These are phyloP conservation scores for Eutrema yunnanense DNA, from an alignment of 345 rosid genomes.

Conservation along the genomic window DNA sequence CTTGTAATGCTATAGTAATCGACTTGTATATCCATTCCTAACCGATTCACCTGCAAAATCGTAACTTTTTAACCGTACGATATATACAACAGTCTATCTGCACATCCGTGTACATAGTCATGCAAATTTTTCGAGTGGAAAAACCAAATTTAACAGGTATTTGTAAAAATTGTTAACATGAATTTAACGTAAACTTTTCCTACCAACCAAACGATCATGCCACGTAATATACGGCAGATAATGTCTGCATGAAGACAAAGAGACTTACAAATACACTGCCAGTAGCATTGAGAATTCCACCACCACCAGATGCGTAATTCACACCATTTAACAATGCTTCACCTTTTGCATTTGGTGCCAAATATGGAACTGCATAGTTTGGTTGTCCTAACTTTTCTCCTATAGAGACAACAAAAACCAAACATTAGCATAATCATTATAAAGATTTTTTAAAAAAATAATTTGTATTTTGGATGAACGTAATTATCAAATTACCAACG, in stretches of 20 bases:
- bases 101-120: neutral
- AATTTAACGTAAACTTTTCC: constrained; percentile 1
- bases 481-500: constrained; percentile 36
- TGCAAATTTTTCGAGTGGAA: neutral
- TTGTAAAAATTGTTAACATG: neutral
- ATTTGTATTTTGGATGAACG: neutral
- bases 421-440: neutral
- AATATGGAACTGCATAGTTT: constrained; percentile 60
- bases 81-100: neutral
- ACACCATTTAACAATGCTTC: constrained; percentile 63
- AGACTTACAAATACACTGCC: constrained; percentile 75
- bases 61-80: neutral
- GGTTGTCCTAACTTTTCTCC: constrained; percentile 80
- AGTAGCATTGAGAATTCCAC: constrained; percentile 87
- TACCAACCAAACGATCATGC: neutral
- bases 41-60: constrained; percentile 58
- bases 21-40: constrained; percentile 83
- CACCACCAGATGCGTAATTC: constrained; percentile 93
- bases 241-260: neutral
- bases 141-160: neutral
- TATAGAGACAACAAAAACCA: constrained; percentile 12
- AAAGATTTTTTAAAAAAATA: neutral
- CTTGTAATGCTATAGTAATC: constrained; percentile 73
- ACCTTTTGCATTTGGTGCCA: constrained; percentile 74
- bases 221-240: neutral